Base-by-base conservation (phyloP, 345 rosid genomes). In the Lepidium aucheri region DNA sequence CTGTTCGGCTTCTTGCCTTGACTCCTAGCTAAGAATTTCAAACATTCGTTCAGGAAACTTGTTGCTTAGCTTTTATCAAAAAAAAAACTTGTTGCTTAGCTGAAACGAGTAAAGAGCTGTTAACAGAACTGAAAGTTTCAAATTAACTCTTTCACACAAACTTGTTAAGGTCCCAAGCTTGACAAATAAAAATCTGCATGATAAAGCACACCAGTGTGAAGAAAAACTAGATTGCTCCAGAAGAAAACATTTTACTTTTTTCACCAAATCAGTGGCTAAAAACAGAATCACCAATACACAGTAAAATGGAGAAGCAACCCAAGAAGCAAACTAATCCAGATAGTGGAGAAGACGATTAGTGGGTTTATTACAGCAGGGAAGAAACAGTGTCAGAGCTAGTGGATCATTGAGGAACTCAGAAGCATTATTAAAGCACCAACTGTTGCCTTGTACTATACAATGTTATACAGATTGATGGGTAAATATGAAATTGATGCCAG, bases 1-100 rank as follows among this genome's bases (percentile, higher is more conserved):
- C 68, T 36, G 34, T 17, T 14, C 46, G 16, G 30, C 71, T 42
- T 58, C 54, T 57, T 57, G 54, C 50, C 66, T 32, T 51, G 13
- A 24, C 54, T 43, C 52, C 43, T 34, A 44, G 6, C 62, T 50
- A 60, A 20, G 3, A 66, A 39, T 41, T 13, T 32, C 4, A 22
- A n/a, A 44, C 30, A 42, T 12, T 45, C 3, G 4, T 69, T 60
- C 26, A 60, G 41, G 9, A 51, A 52, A 40, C 9, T 59, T 16
- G 8, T 34, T 15, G 60, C 22, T 35, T 11, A 35, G 41, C 26
- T 33, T n/a, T n/a, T n/a, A n/a, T n/a, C n/a, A n/a, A n/a, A n/a
- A n/a, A n/a, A n/a, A n/a, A 51, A 52, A 40, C 9, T 59, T 16
- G 8, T 34, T 15, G 60, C 22, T 35, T 11, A 35, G 41, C 26